Base-by-base conservation (phyloP, 331 rosid species). In the Dryas integrifolia region DNA sequence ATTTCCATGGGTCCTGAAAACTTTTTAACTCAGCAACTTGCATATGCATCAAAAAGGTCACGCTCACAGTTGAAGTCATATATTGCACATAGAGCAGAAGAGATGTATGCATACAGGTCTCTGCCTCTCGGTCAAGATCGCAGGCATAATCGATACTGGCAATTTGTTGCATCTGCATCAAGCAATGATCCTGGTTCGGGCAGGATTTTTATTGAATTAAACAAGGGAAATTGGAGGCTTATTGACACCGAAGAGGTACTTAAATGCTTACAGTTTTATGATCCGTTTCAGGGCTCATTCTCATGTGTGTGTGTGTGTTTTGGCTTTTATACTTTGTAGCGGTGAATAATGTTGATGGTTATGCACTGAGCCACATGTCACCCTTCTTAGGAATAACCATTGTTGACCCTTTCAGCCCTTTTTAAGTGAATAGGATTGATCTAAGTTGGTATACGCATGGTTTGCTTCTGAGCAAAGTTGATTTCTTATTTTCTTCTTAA, bases 71-170 rank as follows among this genome's bases (percentile, higher is more conserved):
- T 95, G 81, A 95, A 95, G 79, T 88, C 98, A 62, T 95, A 88
- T 79, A 85, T 95, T 72, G 91, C 96, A 67, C 97, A 89, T 75
- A 76, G 87, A 82, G 96, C 99, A 6, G 99, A 95, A 85, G 98
- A 95, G 89, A 88, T 89, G 97, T 89, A 82, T 81, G 85, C 90
- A 65, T 95, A 95, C 83, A 88, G 98, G 85, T 95, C 99, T 75
- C 78, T 95, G 81, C 99, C 99, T 80, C 98, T 95, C 70, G 99
- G 99, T 52, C 99, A 92, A 83, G 99, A 95, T 85, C 96, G 99
- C 72, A 92, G 96, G 72, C 96, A 82, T 52, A 95, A 95, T 73
- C 88, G 99, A 48, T 95, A 89, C 81, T 95, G 99, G 99, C 97
- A 87, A 68, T 95, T 90, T 84, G 93, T 88, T 79, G 96, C 98